These are phyloP conservation scores for Eucalyptus pauciflora DNA, from an alignment of 345 rosid species.

Conservation along the genomic window DNA sequence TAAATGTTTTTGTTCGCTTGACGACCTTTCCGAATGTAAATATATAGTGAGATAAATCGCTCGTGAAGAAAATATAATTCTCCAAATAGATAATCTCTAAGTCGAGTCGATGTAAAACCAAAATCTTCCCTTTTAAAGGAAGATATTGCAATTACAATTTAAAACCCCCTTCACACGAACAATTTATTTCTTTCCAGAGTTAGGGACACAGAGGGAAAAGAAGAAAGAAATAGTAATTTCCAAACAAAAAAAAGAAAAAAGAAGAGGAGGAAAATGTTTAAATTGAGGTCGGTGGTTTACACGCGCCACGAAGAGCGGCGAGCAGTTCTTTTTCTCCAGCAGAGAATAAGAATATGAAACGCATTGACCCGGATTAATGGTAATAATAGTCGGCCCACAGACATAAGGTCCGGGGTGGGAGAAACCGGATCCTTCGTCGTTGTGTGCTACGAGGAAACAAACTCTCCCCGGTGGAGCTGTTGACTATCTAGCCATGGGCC, in stretches of 20 bases:
- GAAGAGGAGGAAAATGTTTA: not conserved
- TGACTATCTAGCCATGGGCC: not conserved
- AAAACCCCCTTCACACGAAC: not conserved
- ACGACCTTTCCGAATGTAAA: too few species aligned
- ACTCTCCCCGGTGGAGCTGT: not conserved
- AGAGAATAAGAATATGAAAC: not conserved
- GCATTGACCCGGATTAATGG: not conserved
- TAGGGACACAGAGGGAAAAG: not conserved
- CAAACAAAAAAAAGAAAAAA: too few species aligned
- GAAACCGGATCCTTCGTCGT: not conserved
- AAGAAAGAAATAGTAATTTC: not conserved
- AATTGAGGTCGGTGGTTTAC: not conserved
- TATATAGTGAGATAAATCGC: too few species aligned
- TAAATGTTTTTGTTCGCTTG: too few species aligned
- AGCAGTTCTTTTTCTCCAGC: fast-evolving
- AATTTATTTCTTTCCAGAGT: too few species aligned
- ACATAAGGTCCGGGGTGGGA: not conserved
- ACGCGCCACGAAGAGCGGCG: not conserved
- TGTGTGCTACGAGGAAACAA: not conserved
- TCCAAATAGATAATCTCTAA: not conserved
- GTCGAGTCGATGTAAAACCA: too few species aligned
- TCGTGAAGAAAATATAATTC: too few species aligned
- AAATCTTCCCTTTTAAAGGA: too few species aligned
- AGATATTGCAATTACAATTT: not conserved
- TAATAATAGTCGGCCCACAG: not conserved